A percentile compares a stretch with the other conserved stretches of the same genome.
phyloP scores from a whole-genome alignment of 805 yeast genomes.

The Kuraishia borneana region DNA sequence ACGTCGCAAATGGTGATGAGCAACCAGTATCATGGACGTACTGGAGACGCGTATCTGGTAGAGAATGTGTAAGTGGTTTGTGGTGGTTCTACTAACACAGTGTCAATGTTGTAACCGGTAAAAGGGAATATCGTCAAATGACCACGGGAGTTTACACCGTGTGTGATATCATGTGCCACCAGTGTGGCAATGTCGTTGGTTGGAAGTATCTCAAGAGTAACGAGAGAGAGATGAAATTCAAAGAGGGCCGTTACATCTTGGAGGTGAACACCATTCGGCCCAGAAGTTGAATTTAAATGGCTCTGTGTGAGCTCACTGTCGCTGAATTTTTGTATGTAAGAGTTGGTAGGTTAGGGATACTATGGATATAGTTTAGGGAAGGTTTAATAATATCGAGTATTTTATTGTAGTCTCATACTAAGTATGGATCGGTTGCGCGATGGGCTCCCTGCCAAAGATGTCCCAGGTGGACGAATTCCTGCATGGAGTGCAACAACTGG shows the following conservation, averaged over 20 bases:
- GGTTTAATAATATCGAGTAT: too few relatives aligned
- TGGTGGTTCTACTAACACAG: background rate
- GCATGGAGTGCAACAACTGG: constrained; percentile 6
- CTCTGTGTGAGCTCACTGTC: too few relatives aligned
- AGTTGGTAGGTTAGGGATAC: too few relatives aligned
- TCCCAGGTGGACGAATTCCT: constrained; percentile 6
- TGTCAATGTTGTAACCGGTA: constrained; percentile 13
- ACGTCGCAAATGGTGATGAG: constrained; percentile 16
- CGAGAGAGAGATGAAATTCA: constrained; percentile 34
- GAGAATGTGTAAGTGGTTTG: constrained; percentile 23
- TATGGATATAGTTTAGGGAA: too few relatives aligned
- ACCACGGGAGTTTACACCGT: constrained; percentile 49
- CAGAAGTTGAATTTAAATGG: constrained; percentile 2
- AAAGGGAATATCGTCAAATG: constrained; percentile 26
- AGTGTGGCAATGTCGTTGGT: constrained; percentile 43
- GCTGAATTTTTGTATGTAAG: too few relatives aligned
- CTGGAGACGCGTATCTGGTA: constrained; percentile 49
- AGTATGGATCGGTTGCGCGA: too few relatives aligned
- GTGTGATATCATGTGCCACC: constrained; percentile 43
- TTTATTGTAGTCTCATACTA: too few relatives aligned
- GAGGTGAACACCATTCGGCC: constrained; percentile 21
- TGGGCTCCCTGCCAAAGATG: too few relatives aligned
- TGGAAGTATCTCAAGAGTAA: constrained; percentile 52
- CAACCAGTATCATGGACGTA: constrained; percentile 37
- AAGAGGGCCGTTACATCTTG: constrained; percentile 50